Conservation (phyloP, 208 protist species). For the Leishmania aethiopica region DNA sequence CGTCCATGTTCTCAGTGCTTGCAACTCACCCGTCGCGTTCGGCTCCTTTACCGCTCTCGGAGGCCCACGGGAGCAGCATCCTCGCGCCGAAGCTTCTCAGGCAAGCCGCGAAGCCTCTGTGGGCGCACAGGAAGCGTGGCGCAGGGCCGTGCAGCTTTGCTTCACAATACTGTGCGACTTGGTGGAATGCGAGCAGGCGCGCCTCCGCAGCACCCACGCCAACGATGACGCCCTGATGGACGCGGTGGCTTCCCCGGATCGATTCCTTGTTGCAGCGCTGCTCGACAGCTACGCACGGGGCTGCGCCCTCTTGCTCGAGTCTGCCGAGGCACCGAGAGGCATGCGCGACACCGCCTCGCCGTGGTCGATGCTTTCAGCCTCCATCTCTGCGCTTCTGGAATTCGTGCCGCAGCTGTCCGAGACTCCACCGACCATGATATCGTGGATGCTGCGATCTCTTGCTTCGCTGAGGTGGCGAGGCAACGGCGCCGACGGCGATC, state of each 20-base stretch:
- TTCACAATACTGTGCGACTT: background rate
- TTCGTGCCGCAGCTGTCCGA: constrained; percentile 12
- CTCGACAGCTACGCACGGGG: constrained; percentile 1
- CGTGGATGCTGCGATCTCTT: constrained; percentile 28
- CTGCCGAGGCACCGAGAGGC: background rate
- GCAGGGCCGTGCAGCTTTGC: background rate
- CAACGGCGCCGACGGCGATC: background rate
- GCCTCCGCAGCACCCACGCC: background rate
- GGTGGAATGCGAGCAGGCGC: background rate
- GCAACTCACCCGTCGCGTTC: background rate
- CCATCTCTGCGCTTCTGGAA: background rate
- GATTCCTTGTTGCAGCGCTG: constrained; percentile 6
- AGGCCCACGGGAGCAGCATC: background rate
- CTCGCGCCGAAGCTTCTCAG: background rate
- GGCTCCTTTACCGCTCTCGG: background rate
- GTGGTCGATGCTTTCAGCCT: background rate
- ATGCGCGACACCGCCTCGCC: background rate
- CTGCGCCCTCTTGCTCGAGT: background rate
- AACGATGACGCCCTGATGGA: background rate
- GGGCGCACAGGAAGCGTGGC: background rate
- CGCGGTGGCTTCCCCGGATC: background rate
- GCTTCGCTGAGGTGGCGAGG: background rate
- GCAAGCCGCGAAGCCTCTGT: background rate
- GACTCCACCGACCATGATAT: constrained; percentile 14
- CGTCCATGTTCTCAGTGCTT: constrained; percentile 6